Evolutionary conservation across 805 yeast genomes (phyloP).

Genomic region (Wickerhamiella galacta): DNA sequence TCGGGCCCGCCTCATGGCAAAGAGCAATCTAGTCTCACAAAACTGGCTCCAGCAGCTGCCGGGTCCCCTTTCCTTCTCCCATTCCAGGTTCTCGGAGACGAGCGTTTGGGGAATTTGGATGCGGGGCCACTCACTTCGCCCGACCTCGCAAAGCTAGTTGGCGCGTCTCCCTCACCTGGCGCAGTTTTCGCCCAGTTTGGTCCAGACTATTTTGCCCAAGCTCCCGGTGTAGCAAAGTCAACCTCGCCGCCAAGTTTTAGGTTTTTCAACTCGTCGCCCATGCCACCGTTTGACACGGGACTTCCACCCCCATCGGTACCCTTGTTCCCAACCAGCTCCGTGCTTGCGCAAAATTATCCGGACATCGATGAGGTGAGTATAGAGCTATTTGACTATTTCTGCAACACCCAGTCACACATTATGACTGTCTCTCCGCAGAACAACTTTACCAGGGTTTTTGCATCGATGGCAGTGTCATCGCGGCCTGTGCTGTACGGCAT

Average conservation of each 20-base stretch:
- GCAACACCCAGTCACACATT: slow-evolving; percentile 30
- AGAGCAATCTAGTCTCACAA: background rate
- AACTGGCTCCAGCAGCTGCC: no score
- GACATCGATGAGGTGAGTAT: slow-evolving; percentile 29
- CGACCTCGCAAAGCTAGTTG: no score
- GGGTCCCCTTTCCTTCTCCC: no score
- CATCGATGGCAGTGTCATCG: slow-evolving; percentile 36
- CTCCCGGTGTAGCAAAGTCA: no score
- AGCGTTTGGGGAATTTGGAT: no score
- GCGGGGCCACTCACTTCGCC: no score
- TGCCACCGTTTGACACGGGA: background rate
- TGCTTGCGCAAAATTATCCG: slow-evolving; percentile 6
- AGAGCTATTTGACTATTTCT: slow-evolving; percentile 34
- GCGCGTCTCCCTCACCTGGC: no score
- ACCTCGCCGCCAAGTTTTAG: background rate
- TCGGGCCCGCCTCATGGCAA: background rate
- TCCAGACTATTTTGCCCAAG: no score
- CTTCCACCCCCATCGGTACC: background rate
- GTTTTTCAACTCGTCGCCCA: background rate
- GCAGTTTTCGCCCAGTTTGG: no score
- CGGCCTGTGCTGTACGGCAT: slow-evolving; percentile 34
- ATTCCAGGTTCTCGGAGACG: no score
- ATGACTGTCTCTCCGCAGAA: slow-evolving; percentile 36
- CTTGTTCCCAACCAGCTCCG: background rate
- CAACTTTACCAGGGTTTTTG: slow-evolving; percentile 34